These are phyloP conservation scores for Phaffia tasmanica DNA, from an alignment of 768 basidiomycete genomes.

Conservation along the genomic window DNA sequence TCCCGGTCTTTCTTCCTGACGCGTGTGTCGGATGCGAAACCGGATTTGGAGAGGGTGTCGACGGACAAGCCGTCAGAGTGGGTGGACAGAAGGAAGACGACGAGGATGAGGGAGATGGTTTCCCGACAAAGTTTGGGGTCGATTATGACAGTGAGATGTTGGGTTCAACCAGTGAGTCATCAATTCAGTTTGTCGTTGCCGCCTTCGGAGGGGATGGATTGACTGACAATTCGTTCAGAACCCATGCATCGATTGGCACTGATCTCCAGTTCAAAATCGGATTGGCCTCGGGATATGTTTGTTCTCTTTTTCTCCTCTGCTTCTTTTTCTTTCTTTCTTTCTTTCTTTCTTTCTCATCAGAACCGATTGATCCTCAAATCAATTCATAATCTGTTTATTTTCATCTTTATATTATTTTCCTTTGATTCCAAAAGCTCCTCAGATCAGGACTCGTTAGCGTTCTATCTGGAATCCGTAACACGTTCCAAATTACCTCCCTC, in stretches of 20 bases:
- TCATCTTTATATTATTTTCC: constrained; percentile 38
- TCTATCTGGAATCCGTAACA: constrained; percentile 41
- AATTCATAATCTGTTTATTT: too few species aligned
- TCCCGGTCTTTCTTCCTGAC: not conserved
- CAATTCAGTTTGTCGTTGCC: not conserved
- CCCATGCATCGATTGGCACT: constrained; percentile 49
- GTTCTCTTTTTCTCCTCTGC: too few species aligned
- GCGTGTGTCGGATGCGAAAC: constrained; percentile 1
- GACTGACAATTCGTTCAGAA: constrained; percentile 12
- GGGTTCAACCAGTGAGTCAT: constrained; percentile 59
- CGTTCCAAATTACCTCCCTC: constrained; percentile 12
- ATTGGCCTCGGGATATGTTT: constrained; percentile 69
- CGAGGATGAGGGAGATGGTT: constrained; percentile 36
- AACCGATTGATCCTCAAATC: too few species aligned
- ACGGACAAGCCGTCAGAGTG: too few species aligned
- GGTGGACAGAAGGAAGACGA: not conserved
- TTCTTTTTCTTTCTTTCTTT: too few species aligned
- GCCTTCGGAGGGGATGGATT: not conserved
- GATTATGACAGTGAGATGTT: constrained; percentile 73
- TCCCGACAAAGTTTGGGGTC: constrained; percentile 58
- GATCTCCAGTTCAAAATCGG: constrained; percentile 77
- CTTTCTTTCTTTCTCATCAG: too few species aligned
- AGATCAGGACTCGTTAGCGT: constrained; percentile 59
- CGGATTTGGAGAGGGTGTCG: not conserved
- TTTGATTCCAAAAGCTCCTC: constrained; percentile 32